Percentiles rank a stretch among this genome's conserved stretches.
Evolutionary conservation across 2,329 filamentous ascomycete species (phyloP).

Genomic region (Hypoxylon sp.): DNA sequence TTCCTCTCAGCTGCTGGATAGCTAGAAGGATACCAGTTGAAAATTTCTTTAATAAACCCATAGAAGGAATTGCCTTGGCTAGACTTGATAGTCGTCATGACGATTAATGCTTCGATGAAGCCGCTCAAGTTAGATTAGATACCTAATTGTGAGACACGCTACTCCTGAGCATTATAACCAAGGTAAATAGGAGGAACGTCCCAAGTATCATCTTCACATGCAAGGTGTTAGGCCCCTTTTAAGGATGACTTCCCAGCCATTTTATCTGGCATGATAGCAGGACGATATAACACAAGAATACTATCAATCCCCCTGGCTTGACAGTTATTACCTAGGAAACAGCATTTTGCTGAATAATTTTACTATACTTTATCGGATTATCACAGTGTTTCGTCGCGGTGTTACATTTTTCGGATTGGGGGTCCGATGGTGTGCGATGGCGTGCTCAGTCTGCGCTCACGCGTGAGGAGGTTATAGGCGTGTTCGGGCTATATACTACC

Average conservation of each 20-base stretch:
- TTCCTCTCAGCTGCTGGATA: constrained; percentile 54
- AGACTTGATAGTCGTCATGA: constrained; percentile 30
- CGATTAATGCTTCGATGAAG: neutral
- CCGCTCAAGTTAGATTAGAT: constrained; percentile 3
- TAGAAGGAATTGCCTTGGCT: constrained; percentile 27
- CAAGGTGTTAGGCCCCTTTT: constrained; percentile 4
- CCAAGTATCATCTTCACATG: neutral
- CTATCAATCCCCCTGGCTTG: neutral
- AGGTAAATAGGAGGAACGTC: neutral
- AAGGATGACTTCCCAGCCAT: constrained; percentile 3
- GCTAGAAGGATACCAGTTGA: constrained; percentile 56
- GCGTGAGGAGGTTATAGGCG: constrained; percentile 18
- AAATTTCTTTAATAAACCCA: constrained; percentile 54
- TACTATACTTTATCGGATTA: constrained; percentile 16
- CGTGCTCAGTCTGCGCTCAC: constrained; percentile 37
- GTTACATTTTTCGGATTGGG: constrained; percentile 34
- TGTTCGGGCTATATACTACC: constrained; percentile 6
- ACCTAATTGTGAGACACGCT: neutral
- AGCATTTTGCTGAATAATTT: neutral
- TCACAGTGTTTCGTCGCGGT: constrained; percentile 11
- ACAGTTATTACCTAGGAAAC: neutral
- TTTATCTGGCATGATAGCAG: constrained; percentile 15
- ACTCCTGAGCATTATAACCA: neutral
- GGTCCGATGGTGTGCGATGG: constrained; percentile 45
- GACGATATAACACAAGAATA: constrained; percentile 10